These are phyloP conservation scores for Paramyrothecium roridum DNA, from an alignment of 2,329 filamentous ascomycete species.

Conservation along the genomic window DNA sequence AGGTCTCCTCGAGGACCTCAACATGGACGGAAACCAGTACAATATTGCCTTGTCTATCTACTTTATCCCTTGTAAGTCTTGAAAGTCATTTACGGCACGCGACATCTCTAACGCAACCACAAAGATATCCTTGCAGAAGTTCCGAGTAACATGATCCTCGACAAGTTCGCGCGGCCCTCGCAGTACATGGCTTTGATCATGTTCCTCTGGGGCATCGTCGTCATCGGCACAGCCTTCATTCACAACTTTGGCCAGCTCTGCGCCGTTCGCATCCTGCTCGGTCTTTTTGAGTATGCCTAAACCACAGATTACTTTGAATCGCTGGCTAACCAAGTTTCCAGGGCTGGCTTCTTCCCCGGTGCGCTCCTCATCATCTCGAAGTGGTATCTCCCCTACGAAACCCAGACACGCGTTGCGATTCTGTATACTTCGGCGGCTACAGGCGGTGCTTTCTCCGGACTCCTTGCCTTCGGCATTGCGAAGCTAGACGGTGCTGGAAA, in stretches of 20 bases:
- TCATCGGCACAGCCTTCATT: not conserved
- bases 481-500: conserved; percentile 13
- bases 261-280: not conserved
- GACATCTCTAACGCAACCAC: not conserved
- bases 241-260: not conserved
- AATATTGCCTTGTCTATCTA: conserved; percentile 25
- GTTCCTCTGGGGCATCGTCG: not conserved
- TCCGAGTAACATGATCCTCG: not conserved
- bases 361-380: conserved; percentile 22
- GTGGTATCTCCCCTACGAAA: conserved; percentile 26
- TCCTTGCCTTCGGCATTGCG: conserved; percentile 16
- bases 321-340: not conserved
- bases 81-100: not conserved
- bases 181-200: conserved; percentile 50
- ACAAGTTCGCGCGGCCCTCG: conserved; percentile 49
- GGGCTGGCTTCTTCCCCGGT: conserved; percentile 25
- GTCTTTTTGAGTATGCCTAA: not conserved
- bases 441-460: conserved; percentile 17
- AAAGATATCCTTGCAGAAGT: not conserved
- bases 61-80: not conserved
- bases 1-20: conserved; percentile 22
- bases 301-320: not conserved
- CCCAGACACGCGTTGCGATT: conserved; percentile 21
- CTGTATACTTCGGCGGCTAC: conserved; percentile 21
- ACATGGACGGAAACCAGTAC: conserved; percentile 52